A percentile compares a stretch with the other conserved stretches of the same genome.
Conservation (phyloP, 148 eudicot species). For the Vaccinium vitisidaea region DNA sequence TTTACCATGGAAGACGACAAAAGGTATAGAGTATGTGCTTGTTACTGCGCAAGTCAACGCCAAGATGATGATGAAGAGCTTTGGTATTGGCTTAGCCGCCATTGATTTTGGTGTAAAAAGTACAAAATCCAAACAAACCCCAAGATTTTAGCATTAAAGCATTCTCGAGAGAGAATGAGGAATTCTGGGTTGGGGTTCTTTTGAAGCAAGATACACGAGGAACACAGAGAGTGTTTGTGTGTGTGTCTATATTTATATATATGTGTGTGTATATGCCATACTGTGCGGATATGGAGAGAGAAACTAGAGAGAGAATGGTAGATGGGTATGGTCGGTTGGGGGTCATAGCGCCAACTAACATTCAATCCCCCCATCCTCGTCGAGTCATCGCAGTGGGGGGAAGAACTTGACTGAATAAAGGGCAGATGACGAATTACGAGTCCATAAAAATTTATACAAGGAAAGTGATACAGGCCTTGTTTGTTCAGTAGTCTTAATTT, state of each 20-base stretch:
- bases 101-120: slow-evolving; percentile 1
- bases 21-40: slow-evolving; percentile 31
- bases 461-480: too few relatives aligned
- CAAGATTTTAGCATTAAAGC: neutral
- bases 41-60: slow-evolving; percentile 16
- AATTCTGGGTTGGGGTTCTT: neutral
- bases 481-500: too few relatives aligned
- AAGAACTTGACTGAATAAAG: too few relatives aligned
- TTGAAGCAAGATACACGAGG: neutral
- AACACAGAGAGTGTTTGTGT: neutral
- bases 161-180: neutral
- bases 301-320: slow-evolving; percentile 12
- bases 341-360: neutral
- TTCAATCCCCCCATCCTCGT: neutral
- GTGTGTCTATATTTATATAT: too few relatives aligned
- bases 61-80: slow-evolving; percentile 9
- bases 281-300: neutral
- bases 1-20: slow-evolving; percentile 51
- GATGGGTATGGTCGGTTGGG: neutral
- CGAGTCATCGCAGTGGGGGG: too few relatives aligned
- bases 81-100: slow-evolving; percentile 1
- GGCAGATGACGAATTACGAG: too few relatives aligned
- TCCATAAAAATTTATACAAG: too few relatives aligned
- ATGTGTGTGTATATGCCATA: neutral
- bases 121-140: neutral